These are phyloP conservation scores for Cytospora leucostoma DNA, from an alignment of 2,329 filamentous ascomycete species.

Conservation along the genomic window DNA sequence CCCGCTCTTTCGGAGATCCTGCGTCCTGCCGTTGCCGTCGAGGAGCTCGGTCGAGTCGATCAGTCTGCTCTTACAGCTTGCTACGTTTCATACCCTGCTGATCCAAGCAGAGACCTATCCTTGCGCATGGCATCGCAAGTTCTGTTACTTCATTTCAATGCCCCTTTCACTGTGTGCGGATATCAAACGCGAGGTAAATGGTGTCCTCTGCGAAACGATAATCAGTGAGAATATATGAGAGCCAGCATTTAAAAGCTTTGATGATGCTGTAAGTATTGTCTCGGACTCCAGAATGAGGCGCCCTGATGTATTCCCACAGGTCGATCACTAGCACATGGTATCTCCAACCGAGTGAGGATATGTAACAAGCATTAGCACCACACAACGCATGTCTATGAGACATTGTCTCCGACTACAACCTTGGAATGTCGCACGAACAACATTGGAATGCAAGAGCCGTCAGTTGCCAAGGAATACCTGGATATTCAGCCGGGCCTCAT, in stretches of 20 bases:
- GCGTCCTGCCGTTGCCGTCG: slow-evolving; percentile 39
- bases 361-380: not conserved
- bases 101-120: slow-evolving; percentile 36
- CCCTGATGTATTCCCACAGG: slow-evolving; percentile 4
- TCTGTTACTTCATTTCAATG: not conserved
- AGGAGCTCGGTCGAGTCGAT: slow-evolving; percentile 49
- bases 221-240: not conserved
- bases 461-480: not conserved
- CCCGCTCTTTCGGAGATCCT: slow-evolving; percentile 43
- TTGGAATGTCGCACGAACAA: slow-evolving; percentile 8
- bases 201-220: too few species aligned
- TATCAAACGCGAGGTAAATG: not conserved
- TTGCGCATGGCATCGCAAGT: slow-evolving; percentile 38
- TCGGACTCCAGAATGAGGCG: slow-evolving; percentile 12
- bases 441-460: not conserved
- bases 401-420: slow-evolving; percentile 6
- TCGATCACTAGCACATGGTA: slow-evolving; percentile 11
- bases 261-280: slow-evolving; percentile 6
- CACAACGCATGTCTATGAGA: slow-evolving; percentile 12
- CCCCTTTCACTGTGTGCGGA: not conserved
- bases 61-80: slow-evolving; percentile 34
- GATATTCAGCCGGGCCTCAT: too few species aligned
- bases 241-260: not conserved
- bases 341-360: slow-evolving; percentile 18
- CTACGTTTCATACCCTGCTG: slow-evolving; percentile 32